phyloP scores from a whole-genome alignment of 208 protist species.

The Acanthamoeba sp. region DNA sequence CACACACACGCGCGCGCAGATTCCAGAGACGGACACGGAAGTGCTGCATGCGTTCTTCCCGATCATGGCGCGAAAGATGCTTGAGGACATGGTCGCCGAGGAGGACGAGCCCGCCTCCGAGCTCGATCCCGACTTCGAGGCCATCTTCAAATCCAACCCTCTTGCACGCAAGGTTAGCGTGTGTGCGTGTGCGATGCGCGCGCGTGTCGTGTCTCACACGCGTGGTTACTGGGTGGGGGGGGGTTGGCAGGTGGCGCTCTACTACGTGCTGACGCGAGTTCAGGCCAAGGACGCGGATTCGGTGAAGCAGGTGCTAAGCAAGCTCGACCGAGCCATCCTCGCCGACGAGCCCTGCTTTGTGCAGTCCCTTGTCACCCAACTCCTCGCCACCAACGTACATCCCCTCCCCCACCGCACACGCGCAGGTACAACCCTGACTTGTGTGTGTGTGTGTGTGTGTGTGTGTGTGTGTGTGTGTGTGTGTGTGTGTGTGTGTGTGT shows the following conservation, averaged over 20 bases:
- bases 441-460: neutral
- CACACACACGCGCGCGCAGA: neutral
- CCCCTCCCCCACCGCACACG: neutral
- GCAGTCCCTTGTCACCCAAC: conserved; percentile 74
- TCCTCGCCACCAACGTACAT: conserved; percentile 52
- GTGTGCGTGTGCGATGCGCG: neutral
- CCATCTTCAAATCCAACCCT: conserved; percentile 61
- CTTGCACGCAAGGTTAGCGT: conserved; percentile 62
- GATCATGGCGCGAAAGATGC: conserved; percentile 72
- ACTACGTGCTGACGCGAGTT: conserved; percentile 75
- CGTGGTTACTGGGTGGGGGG: too few relatives aligned
- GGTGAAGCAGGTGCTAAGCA: conserved; percentile 76
- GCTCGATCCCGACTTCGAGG: conserved; percentile 20
- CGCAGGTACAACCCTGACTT: too few relatives aligned
- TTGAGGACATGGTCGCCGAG: conserved; percentile 70
- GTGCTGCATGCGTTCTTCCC: conserved; percentile 76
- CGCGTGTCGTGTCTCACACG: neutral
- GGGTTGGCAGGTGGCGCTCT: neutral
- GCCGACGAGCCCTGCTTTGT: conserved; percentile 67
- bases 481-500: too few relatives aligned
- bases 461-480: too few relatives aligned
- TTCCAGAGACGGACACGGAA: conserved; percentile 71
- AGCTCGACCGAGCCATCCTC: neutral
- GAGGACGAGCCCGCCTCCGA: conserved; percentile 27
- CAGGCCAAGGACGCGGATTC: conserved; percentile 35